phyloP scores from a whole-genome alignment of 2,329 filamentous ascomycete species.

The Dothiorella sarmentorum region DNA sequence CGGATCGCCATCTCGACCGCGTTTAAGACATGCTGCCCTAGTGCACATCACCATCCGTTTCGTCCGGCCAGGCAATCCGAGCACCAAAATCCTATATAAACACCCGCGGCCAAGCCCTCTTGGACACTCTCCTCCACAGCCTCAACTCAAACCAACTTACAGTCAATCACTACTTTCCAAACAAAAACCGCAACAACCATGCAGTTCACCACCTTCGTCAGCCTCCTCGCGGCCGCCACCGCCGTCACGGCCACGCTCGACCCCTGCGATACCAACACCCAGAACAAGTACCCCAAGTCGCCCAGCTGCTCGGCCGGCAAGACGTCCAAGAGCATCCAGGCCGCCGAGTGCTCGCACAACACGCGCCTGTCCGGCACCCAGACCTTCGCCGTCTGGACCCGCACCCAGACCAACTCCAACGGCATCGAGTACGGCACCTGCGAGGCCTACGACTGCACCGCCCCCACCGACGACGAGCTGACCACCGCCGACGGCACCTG shows the following conservation, averaged over 20 bases:
- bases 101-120: neutral
- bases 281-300: slow-evolving; percentile 30
- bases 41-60: neutral
- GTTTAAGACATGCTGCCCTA: neutral
- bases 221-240: slow-evolving; percentile 19
- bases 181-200: neutral
- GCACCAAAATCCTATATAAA: neutral
- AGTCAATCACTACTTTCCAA: neutral
- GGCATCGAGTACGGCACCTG: slow-evolving; percentile 44
- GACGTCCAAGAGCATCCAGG: slow-evolving; percentile 39
- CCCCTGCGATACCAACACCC: slow-evolving; percentile 38
- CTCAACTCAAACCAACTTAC: neutral
- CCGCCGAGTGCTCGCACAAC: slow-evolving; percentile 44
- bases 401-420: slow-evolving; percentile 45
- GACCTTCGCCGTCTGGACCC: slow-evolving; percentile 39
- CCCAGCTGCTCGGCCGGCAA: slow-evolving; percentile 26
- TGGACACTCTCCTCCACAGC: neutral
- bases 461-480: neutral
- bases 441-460: slow-evolving; percentile 9
- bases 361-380: slow-evolving; percentile 36
- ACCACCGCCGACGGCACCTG: neutral
- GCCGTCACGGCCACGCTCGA: slow-evolving; percentile 34
- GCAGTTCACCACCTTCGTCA: slow-evolving; percentile 14
- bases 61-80: neutral
- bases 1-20: neutral